Conservation (phyloP, 371 early-diverging fungal species). For the Basidiobolus heterosporus region DNA sequence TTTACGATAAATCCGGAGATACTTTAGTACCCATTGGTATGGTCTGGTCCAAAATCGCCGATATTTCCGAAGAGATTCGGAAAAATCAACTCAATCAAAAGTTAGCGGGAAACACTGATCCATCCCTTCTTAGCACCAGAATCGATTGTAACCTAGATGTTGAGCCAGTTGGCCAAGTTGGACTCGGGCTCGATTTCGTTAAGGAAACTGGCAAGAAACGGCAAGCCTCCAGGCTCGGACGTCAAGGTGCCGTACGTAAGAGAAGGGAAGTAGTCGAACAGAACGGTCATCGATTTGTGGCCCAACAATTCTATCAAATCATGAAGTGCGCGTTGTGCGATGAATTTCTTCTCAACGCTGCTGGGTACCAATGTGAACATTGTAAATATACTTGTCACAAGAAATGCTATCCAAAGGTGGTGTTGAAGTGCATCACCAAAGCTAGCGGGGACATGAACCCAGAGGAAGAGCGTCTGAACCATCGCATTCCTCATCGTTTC, state of each 20-base stretch:
- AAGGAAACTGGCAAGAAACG: constrained; percentile 32
- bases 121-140: constrained; percentile 13
- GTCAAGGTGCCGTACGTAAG: constrained; percentile 79
- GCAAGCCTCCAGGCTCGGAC: constrained; percentile 51
- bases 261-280: constrained; percentile 50
- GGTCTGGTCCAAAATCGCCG: constrained; percentile 64
- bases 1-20: constrained; percentile 51
- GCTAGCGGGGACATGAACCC: constrained; percentile 32
- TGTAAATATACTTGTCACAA: constrained; percentile 90
- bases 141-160: constrained; percentile 74
- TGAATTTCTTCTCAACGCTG: constrained; percentile 72
- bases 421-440: constrained; percentile 78
- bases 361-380: constrained; percentile 82
- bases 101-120: constrained; percentile 2
- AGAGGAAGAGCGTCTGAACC: constrained; percentile 49
- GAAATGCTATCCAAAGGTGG: constrained; percentile 66
- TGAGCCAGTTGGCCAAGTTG: constrained; percentile 78
- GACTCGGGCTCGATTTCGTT: constrained; percentile 61
- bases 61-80: constrained; percentile 59
- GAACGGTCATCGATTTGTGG: constrained; percentile 78
- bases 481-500: constrained; percentile 89
- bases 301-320: constrained; percentile 70
- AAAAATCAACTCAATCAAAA: constrained; percentile 13
- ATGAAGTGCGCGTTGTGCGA: constrained; percentile 87
- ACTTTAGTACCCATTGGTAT: constrained; percentile 50